Evolutionary conservation across 2,329 filamentous ascomycete genomes (phyloP), one percentile per base, ranked within the genome.

Genomic region (Mycogone perniciosa): DNA sequence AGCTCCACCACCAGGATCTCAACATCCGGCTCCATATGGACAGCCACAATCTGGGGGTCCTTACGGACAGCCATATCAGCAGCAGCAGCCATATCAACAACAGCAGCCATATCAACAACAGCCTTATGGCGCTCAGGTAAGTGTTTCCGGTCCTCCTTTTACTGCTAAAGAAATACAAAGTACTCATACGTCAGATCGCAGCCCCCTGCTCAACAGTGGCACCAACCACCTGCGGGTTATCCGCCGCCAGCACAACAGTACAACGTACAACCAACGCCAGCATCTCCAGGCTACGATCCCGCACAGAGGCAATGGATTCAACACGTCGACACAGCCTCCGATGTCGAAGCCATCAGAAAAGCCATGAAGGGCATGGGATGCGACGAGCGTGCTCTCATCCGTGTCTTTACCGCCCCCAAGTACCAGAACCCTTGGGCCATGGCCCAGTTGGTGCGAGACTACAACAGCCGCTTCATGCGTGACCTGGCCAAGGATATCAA

Each of bases 351-450:
- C 1, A 46, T 70, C 1, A 59, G 64, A 42, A 64, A 66, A 26
- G 65, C 67, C 1, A 68, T 69, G 67, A 65, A 66, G 52, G 65
- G 64, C 6, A 63, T 65, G 56, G 67, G 65, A 1, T 68, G 66
- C 34, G 62, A 68, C 20, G 62, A 69, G 46, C 48, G 55, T 2
- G 57, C 63, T 0, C 48, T 70, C 7, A 64, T 68, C 34, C 56
- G 56, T 4, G 53, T 67, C 6, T 55, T 70, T 7, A 56, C 65
- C 0, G 59, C 51, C 33, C 54, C 57, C 9, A 67, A 67, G 50
- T 69, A 68, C 31, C 47, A 54, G 2, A 63, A 64, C 31, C 65
- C 66, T 0, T 68, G 63, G 62, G 53, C 59, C 2, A 64, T 70
- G 59, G 57, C 56, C 0, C 65, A 68, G 40, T 58, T 70, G 1